Conservation (phyloP, 257 asterid genomes). For the Solanum virginianum region DNA sequence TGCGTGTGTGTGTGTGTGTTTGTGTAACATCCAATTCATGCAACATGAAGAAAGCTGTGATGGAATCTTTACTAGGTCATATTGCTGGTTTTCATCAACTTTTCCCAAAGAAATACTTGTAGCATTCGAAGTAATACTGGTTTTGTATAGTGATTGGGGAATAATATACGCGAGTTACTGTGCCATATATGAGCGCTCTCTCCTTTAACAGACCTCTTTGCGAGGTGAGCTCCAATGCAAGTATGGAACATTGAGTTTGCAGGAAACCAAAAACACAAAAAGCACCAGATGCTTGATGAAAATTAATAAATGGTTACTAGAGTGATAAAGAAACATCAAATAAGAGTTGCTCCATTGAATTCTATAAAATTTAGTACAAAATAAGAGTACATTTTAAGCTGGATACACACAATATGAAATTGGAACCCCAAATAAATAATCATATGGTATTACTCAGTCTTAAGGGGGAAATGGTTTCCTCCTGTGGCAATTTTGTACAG, state of each 20-base stretch:
- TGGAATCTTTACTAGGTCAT: too few species aligned
- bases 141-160: too few species aligned
- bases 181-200: neutral
- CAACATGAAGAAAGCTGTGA: too few species aligned
- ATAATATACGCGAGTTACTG: neutral
- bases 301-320: neutral
- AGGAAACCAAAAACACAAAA: neutral
- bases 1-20: too few species aligned
- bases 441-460: slow-evolving; percentile 35
- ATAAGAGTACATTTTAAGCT: neutral
- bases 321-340: neutral
- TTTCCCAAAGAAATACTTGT: too few species aligned
- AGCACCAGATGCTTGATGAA: neutral
- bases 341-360: neutral
- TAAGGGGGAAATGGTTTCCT: slow-evolving; percentile 67
- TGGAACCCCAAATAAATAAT: neutral
- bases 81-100: too few species aligned
- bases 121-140: neutral
- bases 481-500: slow-evolving; percentile 66
- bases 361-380: neutral
- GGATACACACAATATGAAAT: neutral
- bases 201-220: neutral
- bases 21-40: too few species aligned
- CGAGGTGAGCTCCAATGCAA: neutral
- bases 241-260: neutral